A percentile compares a stretch with the other conserved stretches of the same genome.
These are phyloP conservation scores for Setomelanomma holmii DNA, from an alignment of 2,329 filamentous ascomycete species.

Conservation along the genomic window DNA sequence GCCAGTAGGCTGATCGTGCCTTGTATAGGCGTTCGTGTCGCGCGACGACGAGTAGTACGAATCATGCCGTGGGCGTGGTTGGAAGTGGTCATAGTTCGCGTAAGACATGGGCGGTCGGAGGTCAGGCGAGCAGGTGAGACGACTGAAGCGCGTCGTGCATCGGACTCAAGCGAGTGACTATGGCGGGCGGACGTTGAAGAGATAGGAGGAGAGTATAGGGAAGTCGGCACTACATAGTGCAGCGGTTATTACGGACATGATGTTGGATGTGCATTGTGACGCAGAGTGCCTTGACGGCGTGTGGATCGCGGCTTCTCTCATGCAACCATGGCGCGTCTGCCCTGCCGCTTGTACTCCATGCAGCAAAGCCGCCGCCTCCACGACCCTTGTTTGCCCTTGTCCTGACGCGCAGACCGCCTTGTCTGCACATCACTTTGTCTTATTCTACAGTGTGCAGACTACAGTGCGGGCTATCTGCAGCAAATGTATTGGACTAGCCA, in stretches of 20 bases:
- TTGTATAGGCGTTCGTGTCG: slow-evolving; percentile 20
- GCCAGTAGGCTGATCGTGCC: too few species aligned
- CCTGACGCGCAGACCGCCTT: background rate
- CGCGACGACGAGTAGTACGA: slow-evolving; percentile 31
- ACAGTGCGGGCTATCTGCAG: too few species aligned
- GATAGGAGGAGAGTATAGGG: slow-evolving; percentile 1
- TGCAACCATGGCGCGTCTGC: too few species aligned
- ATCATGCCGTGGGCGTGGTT: slow-evolving; percentile 32
- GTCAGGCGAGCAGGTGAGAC: slow-evolving; percentile 21
- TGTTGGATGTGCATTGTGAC: slow-evolving; percentile 16
- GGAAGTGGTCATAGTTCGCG: slow-evolving; percentile 33
- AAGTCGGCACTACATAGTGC: slow-evolving; percentile 9
- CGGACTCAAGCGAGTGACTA: slow-evolving; percentile 1
- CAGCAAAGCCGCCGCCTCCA: too few species aligned
- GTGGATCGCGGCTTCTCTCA: slow-evolving; percentile 9
- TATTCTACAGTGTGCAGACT: too few species aligned
- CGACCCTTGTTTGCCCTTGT: background rate
- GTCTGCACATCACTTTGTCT: too few species aligned
- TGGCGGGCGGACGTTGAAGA: slow-evolving; percentile 4
- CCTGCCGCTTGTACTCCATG: too few species aligned
- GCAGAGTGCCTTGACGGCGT: slow-evolving; percentile 7
- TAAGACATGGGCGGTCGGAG: slow-evolving; percentile 25
- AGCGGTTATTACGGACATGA: slow-evolving; percentile 13
- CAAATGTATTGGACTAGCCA: too few species aligned
- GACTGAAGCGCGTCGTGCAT: slow-evolving; percentile 5